Base-by-base conservation (phyloP, 2,329 filamentous ascomycete species). In the Scedosporium boydii region DNA sequence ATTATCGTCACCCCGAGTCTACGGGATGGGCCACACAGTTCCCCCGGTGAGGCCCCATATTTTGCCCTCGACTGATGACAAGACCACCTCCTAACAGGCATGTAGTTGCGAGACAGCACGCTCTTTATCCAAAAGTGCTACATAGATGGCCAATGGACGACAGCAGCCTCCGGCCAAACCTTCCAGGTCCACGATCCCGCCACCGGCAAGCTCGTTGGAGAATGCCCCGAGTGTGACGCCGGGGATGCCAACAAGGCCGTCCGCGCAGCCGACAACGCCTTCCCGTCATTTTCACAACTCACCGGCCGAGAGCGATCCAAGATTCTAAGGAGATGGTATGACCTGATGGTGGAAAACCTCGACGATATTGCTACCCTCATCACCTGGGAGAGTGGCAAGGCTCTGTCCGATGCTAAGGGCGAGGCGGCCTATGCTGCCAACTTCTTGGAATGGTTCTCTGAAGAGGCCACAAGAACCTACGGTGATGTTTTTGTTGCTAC, bases 361-460 rank as follows among this genome's bases (percentile, higher is more conserved):
- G 90, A 93, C 41, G 91, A 96, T 71, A 78, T 96, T 38, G 89
- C 90, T 6, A 90, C 81, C 65, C 80, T 96, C 65, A 92, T 96
- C 70, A 95, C 91, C 48, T 90, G 88, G 86, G 91, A 96, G 78
- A 96, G 96, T 67, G 91, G 91, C 66, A 96, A 90, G 76, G 83
- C 87, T 1, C 69, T 87, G 41, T 79, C 83, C 41, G 85, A 87
- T 68, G 80, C 84, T 16, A 79, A 77, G 67, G 79, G 77, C 9
- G 85, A 87, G 71, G 80, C 81, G 26, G 73, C 73, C 44, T 87
- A 86, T 66, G 83, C 84, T 2, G 80, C 84, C 1, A 78, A 74
- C 66, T 87, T 87, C 72, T 80, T 85, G 62, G 82, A 85, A 70
- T 87, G 85, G 85, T 87, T 87, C 70, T 78, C 78, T 38, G 85